phyloP scores from a whole-genome alignment of 75 land plant genomes.

The Pinus albicaulis region DNA sequence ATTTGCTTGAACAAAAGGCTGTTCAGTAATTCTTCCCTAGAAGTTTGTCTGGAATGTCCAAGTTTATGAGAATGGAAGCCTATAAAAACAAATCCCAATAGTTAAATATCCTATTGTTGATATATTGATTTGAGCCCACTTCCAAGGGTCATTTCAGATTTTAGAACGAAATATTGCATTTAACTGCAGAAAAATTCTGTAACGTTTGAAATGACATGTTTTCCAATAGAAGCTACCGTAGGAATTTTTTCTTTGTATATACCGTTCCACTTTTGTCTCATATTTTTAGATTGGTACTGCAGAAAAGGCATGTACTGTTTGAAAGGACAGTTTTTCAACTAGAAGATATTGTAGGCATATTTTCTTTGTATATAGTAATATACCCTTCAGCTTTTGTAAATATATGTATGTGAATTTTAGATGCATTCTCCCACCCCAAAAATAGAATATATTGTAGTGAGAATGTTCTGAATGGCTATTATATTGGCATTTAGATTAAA shows the following conservation, averaged over 20 bases:
- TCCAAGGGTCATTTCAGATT: neutral
- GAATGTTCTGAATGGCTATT: neutral
- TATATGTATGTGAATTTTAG: too few species aligned
- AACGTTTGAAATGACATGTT: neutral
- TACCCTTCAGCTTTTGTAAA: neutral
- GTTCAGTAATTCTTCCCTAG: neutral
- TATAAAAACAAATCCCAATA: neutral
- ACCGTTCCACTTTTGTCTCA: too few species aligned
- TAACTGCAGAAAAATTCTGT: neutral
- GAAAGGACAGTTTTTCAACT: neutral
- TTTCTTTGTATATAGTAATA: too few species aligned
- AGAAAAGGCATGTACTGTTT: neutral
- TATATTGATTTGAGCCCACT: neutral
- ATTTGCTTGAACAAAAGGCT: neutral
- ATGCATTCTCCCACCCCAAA: too few species aligned
- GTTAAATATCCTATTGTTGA: neutral
- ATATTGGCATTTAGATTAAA: neutral
- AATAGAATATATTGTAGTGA: neutral
- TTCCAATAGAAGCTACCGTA: neutral
- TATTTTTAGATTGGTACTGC: neutral
- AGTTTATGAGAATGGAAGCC: neutral
- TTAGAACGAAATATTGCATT: neutral
- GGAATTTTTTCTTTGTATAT: too few species aligned
- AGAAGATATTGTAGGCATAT: too few species aligned
- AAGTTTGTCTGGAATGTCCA: neutral